Evolutionary conservation across 2,329 filamentous ascomycete species (phyloP), one percentile per base, ranked within the genome.

Genomic region (Cladosporium cucumerinum): DNA sequence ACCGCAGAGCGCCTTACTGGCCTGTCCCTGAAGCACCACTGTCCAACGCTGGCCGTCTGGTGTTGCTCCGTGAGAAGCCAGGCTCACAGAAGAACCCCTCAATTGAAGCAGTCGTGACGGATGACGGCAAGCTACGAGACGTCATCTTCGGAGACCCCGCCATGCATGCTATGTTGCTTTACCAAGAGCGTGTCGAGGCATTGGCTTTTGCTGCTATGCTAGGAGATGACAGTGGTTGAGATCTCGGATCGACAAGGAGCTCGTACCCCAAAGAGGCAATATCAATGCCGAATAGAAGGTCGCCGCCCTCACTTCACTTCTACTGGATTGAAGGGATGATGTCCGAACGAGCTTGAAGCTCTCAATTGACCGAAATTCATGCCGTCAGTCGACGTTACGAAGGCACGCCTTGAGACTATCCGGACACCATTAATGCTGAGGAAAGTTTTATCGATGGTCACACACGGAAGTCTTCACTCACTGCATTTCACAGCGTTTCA

Each of bases 91-190:
- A 23, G 16, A 30, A 21, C 10, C 78, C 75, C 66, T 79, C 81
- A 73, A 85, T 93, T 0, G 84, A 90, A 55, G 91, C 91, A 1
- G 88, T 88, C 67, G 83, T 87, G 11, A 84, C 89, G 10, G 85
- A 81, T 0, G 90, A 95, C 68, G 85, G 88, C 51, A 82, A 90
- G 72, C 76, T 96, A 59, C 81, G 89, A 26, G 83, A 82, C 1
- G 84, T 93, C 0, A 82, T 96, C 4, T 96, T 92, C 84, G 92
- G 92, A 0, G 92, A 96, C 74, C 90, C 91, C 0, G 81, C 92
- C 51, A 89, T 87, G 74, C 92, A 96, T 78, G 82, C 87, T 70
- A 96, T 96, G 92, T 86, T 81, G 66, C 73, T 95, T 23, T 96
- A 96, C 77, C 86, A 86, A 16, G 85, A 83, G 23, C 80, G 92